Evolutionary conservation across 495 filamentous ascomycete genomes (phyloP).

Genomic region (Tuber melanosporum): DNA sequence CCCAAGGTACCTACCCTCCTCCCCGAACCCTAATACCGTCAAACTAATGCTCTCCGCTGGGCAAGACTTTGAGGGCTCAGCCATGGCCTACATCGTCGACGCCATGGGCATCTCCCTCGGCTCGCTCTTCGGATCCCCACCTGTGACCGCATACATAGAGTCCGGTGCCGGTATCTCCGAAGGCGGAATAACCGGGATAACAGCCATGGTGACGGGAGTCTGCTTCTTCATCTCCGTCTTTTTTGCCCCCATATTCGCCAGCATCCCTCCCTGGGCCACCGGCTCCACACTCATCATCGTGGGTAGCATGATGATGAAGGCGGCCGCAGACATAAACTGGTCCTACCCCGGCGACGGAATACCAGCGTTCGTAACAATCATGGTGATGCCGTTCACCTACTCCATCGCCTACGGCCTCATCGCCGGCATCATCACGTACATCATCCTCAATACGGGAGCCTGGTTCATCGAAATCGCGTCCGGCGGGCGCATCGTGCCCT

Average conservation of each 20-base stretch:
- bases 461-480: constrained; percentile 60
- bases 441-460: constrained; percentile 57
- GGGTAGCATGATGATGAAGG: constrained; percentile 70
- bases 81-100: constrained; percentile 71
- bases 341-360: constrained; percentile 61
- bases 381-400: constrained; percentile 74
- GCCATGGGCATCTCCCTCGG: constrained; percentile 71
- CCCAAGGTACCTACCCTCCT: constrained; percentile 25
- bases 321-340: constrained; percentile 77
- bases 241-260: constrained; percentile 80
- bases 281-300: constrained; percentile 76
- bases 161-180: constrained; percentile 79
- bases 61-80: constrained; percentile 68
- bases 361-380: constrained; percentile 72
- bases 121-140: constrained; percentile 63
- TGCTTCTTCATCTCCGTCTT: constrained; percentile 82
- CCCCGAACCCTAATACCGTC: neutral
- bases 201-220: constrained; percentile 65
- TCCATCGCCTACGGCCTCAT: constrained; percentile 74
- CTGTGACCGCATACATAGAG: constrained; percentile 77
- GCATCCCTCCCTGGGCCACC: constrained; percentile 77
- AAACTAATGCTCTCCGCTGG: constrained; percentile 25
- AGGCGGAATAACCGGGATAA: constrained; percentile 74
- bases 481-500: constrained; percentile 62
- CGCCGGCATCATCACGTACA: constrained; percentile 69